Percentiles rank a stretch among this genome's conserved stretches.
These are phyloP conservation scores for Sporothrix protearum DNA, from an alignment of 2,329 filamentous ascomycete species.

Conservation along the genomic window DNA sequence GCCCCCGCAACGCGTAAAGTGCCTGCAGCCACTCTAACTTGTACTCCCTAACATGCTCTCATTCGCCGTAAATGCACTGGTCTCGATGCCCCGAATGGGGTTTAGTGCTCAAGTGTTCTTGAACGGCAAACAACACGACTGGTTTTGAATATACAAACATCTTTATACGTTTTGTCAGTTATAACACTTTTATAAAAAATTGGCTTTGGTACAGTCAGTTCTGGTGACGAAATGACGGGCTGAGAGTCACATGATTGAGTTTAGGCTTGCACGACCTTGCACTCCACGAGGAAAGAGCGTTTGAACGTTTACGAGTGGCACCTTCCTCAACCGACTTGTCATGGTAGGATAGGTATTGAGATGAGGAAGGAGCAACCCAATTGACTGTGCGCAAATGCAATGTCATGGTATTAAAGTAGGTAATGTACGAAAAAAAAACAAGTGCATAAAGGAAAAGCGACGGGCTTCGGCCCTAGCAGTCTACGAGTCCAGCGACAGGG, in stretches of 20 bases:
- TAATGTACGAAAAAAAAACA: not conserved
- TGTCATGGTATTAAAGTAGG: not conserved
- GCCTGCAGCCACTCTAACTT: constrained; percentile 26
- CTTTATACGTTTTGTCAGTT: too few species aligned
- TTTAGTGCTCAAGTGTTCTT: not conserved
- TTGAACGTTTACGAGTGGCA: not conserved
- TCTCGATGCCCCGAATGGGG: not conserved
- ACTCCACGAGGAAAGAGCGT: not conserved
- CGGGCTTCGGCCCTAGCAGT: not conserved
- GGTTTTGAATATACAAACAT: not conserved
- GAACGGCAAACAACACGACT: not conserved
- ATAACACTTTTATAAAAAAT: too few species aligned
- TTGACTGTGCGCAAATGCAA: not conserved
- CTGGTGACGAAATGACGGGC: too few species aligned
- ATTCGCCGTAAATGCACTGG: constrained; percentile 6
- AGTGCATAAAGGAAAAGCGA: not conserved
- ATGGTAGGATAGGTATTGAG: not conserved
- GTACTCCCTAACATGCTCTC: too few species aligned
- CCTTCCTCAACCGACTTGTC: not conserved
- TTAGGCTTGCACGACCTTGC: not conserved
- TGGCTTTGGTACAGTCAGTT: too few species aligned
- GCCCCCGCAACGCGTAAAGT: constrained; percentile 27
- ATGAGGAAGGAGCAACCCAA: not conserved
- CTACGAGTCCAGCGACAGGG: not conserved
- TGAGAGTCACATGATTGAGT: not conserved